Evolutionary conservation across 768 basidiomycete genomes (phyloP).

Genomic region (Clitopilus passeckerianus): DNA sequence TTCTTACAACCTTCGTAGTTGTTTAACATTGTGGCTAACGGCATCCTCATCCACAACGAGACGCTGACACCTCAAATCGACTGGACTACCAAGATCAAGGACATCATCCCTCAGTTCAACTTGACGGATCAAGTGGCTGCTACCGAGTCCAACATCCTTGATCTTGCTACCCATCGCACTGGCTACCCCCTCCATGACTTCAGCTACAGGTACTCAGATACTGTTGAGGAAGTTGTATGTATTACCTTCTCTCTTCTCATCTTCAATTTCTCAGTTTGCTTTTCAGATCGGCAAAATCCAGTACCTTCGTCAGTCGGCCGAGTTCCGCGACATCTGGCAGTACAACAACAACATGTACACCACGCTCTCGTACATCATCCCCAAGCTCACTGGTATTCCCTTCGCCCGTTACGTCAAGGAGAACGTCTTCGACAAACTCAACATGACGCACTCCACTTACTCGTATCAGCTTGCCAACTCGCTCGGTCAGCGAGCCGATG

Average conservation of each 20-base stretch:
- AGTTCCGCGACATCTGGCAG: conserved; percentile 19
- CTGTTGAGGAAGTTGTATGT: conserved; percentile 3
- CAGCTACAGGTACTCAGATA: conserved; percentile 4
- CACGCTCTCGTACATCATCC: conserved; percentile 14
- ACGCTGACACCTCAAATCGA: conserved; percentile 13
- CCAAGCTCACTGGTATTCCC: conserved; percentile 8
- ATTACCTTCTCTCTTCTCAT: background rate
- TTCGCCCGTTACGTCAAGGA: conserved; percentile 21
- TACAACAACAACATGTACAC: conserved; percentile 22
- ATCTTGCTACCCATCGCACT: conserved; percentile 22
- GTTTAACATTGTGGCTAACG: conserved; percentile 17
- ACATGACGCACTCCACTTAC: conserved; percentile 21
- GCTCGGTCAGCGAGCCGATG: conserved; percentile 19
- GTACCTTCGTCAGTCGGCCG: conserved; percentile 16
- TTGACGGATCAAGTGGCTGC: conserved; percentile 19
- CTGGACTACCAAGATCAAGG: conserved; percentile 17
- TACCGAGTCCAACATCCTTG: conserved; percentile 13
- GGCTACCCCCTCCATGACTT: conserved; percentile 19
- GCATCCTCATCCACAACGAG: conserved; percentile 19
- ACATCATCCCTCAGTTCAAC: conserved; percentile 17
- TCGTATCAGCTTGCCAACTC: conserved; percentile 17
- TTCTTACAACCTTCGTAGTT: too few relatives aligned
- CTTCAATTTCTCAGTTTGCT: background rate
- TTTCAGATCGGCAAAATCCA: conserved; percentile 11
- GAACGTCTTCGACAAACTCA: conserved; percentile 20